Percentiles rank a stretch among this genome's conserved stretches.
These are phyloP conservation scores for Suhomyces faveliae DNA, from an alignment of 805 yeast genomes.

Conservation along the genomic window DNA sequence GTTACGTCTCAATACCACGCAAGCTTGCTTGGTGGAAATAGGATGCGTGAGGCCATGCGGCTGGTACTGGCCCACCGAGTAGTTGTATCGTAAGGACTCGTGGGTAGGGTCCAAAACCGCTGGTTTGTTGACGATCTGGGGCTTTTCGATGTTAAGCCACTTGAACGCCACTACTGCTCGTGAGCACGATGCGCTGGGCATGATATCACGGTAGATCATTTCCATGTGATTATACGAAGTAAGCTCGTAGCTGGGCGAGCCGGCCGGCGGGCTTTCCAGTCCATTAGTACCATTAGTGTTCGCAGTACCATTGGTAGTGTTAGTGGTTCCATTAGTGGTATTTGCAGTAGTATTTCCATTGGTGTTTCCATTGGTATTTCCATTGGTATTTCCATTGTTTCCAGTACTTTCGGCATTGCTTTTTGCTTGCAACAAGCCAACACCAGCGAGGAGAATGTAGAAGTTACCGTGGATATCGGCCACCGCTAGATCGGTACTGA, in stretches of 20 bases:
- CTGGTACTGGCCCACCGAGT: constrained; percentile 58
- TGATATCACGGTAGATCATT: constrained; percentile 45
- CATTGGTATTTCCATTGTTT: constrained; percentile 14
- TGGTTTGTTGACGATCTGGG: constrained; percentile 58
- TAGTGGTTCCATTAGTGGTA: background rate
- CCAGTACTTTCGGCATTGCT: constrained; percentile 6
- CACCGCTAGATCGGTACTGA: constrained; percentile 79
- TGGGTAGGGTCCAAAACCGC: constrained; percentile 39
- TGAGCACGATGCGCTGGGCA: constrained; percentile 13
- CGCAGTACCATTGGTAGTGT: constrained; percentile 13
- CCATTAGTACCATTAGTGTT: background rate
- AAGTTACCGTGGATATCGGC: constrained; percentile 69
- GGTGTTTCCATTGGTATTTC: background rate
- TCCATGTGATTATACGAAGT: constrained; percentile 48
- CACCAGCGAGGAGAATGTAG: constrained; percentile 42
- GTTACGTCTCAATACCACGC: constrained; percentile 60
- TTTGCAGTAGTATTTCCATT: background rate
- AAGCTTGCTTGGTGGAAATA: constrained; percentile 63
- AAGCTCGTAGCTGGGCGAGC: constrained; percentile 42
- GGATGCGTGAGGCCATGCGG: constrained; percentile 70
- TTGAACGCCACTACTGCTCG: constrained; percentile 47
- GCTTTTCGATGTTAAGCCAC: constrained; percentile 77
- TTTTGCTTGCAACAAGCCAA: constrained; percentile 34
- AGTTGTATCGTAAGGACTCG: constrained; percentile 37
- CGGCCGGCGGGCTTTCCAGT: constrained; percentile 1